Evolutionary conservation across 768 basidiomycete species (phyloP).

Genomic region (Pulveroboletus frians): DNA sequence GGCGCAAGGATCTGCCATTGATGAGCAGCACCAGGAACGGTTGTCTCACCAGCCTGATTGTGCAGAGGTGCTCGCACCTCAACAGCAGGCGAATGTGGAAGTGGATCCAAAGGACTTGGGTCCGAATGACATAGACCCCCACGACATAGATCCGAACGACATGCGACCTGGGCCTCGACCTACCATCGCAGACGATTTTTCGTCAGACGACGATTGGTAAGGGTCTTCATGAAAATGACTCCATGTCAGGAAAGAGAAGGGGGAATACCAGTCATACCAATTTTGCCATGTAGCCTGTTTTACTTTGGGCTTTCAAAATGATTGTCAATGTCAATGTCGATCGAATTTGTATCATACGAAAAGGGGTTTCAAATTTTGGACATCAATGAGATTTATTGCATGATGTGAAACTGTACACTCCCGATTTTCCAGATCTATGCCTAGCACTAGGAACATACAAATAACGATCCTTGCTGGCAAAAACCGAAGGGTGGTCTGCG

Average conservation of each 20-base stretch:
- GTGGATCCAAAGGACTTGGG: conserved; percentile 11
- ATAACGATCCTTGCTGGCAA: conserved; percentile 4
- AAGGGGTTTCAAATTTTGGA: background rate
- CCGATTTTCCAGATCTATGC: conserved; percentile 3
- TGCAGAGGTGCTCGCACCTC: conserved; percentile 10
- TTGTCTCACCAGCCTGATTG: conserved; percentile 7
- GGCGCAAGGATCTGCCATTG: conserved; percentile 42
- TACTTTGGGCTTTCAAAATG: background rate
- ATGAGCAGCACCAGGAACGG: conserved; percentile 37
- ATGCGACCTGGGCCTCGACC: conserved; percentile 4
- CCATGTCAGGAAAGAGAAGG: too few species aligned
- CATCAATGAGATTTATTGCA: background rate
- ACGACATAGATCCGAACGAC: conserved; percentile 12
- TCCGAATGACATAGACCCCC: too few species aligned
- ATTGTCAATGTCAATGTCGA: background rate
- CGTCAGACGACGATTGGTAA: conserved; percentile 29
- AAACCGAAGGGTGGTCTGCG: conserved; percentile 2
- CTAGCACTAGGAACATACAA: background rate
- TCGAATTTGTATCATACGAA: background rate
- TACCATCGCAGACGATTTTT: conserved; percentile 18
- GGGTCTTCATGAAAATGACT: too few species aligned
- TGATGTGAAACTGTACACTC: conserved; percentile 10
- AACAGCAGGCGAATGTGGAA: background rate
- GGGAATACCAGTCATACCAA: too few species aligned
- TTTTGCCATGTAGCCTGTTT: background rate